These are phyloP conservation scores for Cutaneotrichosporon sp. DNA, from an alignment of 1,284 basidiomycete species.

Conservation along the genomic window DNA sequence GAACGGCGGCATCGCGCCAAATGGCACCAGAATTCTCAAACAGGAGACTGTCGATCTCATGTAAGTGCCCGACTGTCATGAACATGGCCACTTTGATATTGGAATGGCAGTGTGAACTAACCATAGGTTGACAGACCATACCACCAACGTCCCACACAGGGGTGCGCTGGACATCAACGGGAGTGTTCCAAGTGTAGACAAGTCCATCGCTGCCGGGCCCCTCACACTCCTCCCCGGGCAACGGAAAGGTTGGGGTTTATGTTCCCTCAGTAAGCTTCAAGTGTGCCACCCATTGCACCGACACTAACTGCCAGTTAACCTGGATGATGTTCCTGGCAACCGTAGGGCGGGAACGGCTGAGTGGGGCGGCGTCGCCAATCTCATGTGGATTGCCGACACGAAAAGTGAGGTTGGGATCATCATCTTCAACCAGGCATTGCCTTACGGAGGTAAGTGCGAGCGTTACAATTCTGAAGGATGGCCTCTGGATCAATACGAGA, in stretches of 20 bases:
- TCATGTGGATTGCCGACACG: constrained; percentile 25
- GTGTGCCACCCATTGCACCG: neutral
- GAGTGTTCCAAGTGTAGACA: neutral
- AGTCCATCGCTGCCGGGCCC: neutral
- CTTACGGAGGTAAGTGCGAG: constrained; percentile 1
- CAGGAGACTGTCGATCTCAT: neutral
- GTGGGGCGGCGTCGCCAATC: constrained; percentile 26
- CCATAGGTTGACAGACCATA: constrained; percentile 19
- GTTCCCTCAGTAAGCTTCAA: constrained; percentile 20
- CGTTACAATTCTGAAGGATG: too few relatives aligned
- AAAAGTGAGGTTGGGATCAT: neutral
- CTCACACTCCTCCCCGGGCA: constrained; percentile 12
- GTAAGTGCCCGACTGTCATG: constrained; percentile 10
- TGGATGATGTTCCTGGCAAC: constrained; percentile 21
- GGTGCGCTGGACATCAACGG: constrained; percentile 16
- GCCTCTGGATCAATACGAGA: too few relatives aligned
- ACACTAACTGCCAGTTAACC: constrained; percentile 20
- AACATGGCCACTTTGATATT: too few relatives aligned
- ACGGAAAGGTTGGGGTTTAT: constrained; percentile 24
- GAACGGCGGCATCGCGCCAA: constrained; percentile 16
- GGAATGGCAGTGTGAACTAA: too few relatives aligned
- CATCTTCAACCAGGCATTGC: neutral
- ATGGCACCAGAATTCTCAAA: constrained; percentile 18
- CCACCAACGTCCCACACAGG: constrained; percentile 12
- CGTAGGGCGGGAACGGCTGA: constrained; percentile 20